phyloP scores from a whole-genome alignment of 257 asterid genomes.

The Henckelia pumila region DNA sequence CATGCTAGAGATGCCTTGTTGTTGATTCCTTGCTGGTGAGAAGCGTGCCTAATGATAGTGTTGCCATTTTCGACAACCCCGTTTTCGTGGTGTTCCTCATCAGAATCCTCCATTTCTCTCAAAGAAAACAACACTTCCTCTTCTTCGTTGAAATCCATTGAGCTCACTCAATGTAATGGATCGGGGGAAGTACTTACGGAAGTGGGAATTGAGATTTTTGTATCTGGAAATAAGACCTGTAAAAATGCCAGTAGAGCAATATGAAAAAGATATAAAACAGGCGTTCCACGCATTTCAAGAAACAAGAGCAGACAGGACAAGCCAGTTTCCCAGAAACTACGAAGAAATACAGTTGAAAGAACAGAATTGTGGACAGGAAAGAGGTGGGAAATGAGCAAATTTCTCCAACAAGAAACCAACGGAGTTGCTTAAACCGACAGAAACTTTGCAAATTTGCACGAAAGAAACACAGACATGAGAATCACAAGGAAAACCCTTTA shows the following conservation, averaged over 20 bases:
- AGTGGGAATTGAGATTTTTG: slow-evolving; percentile 1
- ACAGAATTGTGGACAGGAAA: slow-evolving; percentile 6
- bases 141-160: slow-evolving; percentile 42
- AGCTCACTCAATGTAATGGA: slow-evolving; percentile 16
- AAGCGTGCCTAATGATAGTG: slow-evolving; percentile 22
- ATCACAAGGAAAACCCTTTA: background rate
- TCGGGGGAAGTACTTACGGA: slow-evolving; percentile 12
- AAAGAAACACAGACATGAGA: slow-evolving; percentile 2
- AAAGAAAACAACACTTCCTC: slow-evolving; percentile 29
- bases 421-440: background rate
- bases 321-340: slow-evolving; percentile 9
- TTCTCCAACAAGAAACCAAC: slow-evolving; percentile 13
- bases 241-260: slow-evolving; percentile 23
- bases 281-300: slow-evolving; percentile 29
- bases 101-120: slow-evolving; percentile 38
- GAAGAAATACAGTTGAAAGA: background rate
- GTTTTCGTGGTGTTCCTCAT: slow-evolving; percentile 29
- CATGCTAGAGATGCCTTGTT: slow-evolving; percentile 44
- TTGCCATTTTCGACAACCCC: slow-evolving; percentile 41
- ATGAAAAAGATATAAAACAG: slow-evolving; percentile 21
- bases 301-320: slow-evolving; percentile 7
- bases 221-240: slow-evolving; percentile 33
- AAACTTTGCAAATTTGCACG: background rate
- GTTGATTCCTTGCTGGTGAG: slow-evolving; percentile 26
- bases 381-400: slow-evolving; percentile 1